phyloP scores from a whole-genome alignment of 2,329 filamentous ascomycete species.

The Colletotrichum sp. region DNA sequence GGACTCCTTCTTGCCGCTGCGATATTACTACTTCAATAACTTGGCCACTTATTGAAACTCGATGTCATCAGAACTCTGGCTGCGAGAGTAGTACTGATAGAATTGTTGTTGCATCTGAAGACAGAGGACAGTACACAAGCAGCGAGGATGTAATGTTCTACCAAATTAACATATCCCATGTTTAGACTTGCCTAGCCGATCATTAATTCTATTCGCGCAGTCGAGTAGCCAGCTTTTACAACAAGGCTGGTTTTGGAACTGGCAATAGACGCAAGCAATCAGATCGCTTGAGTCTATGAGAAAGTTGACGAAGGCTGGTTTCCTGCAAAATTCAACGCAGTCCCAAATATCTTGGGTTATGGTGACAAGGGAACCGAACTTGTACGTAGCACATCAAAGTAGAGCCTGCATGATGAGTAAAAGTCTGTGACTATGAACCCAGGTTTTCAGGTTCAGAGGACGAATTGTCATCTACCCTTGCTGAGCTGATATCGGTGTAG shows the following conservation, averaged over 20 bases:
- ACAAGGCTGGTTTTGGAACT: neutral
- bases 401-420: accelerated
- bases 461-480: neutral
- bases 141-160: accelerated
- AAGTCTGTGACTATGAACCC: neutral
- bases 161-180: neutral
- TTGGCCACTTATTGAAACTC: neutral
- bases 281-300: neutral
- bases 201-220: neutral
- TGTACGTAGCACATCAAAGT: neutral
- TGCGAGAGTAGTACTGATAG: neutral
- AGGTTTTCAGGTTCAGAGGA: neutral
- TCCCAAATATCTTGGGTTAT: neutral
- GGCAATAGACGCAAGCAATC: neutral
- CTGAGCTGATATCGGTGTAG: neutral
- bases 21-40: neutral
- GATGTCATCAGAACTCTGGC: neutral
- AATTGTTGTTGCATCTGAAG: neutral
- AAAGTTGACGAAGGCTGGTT: neutral
- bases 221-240: accelerated
- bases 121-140: accelerated
- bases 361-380: neutral
- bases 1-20: neutral
- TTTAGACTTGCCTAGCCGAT: neutral
- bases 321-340: neutral